A percentile compares a stretch with the other conserved stretches of the same genome.
Evolutionary conservation across 768 basidiomycete genomes (phyloP).

Genomic region (Baorangia bicolor): DNA sequence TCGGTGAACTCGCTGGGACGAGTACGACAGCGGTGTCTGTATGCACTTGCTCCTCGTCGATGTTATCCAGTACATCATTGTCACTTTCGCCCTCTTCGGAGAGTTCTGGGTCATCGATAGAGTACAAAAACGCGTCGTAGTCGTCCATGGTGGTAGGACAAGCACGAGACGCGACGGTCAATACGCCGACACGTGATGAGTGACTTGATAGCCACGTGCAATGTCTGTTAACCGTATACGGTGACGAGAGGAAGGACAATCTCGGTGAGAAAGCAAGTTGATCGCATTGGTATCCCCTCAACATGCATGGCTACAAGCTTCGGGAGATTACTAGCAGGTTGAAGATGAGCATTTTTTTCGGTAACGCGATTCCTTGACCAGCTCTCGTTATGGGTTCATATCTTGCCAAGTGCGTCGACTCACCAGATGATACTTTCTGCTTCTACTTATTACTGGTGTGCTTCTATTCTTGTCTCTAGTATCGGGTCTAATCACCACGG

Average conservation of each 20-base stretch:
- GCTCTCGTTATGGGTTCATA: background rate
- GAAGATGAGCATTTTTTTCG: too few relatives aligned
- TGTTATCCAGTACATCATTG: slow-evolving; percentile 24
- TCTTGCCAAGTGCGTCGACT: background rate
- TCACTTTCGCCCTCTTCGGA: slow-evolving; percentile 14
- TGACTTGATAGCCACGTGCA: too few relatives aligned
- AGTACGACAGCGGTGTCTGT: slow-evolving; percentile 12
- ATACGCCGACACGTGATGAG: slow-evolving; percentile 2
- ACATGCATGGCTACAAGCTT: background rate
- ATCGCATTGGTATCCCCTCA: too few relatives aligned
- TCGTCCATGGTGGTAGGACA: slow-evolving; percentile 16
- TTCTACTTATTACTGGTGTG: too few relatives aligned
- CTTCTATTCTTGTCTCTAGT: too few relatives aligned
- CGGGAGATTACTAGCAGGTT: background rate
- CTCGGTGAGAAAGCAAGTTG: too few relatives aligned
- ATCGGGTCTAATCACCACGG: background rate
- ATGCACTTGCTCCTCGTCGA: slow-evolving; percentile 18
- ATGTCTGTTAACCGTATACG: too few relatives aligned
- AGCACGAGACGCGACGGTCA: slow-evolving; percentile 1
- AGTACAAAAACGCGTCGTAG: slow-evolving; percentile 24
- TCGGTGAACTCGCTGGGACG: slow-evolving; percentile 17
- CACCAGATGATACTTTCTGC: background rate
- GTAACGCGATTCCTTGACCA: background rate
- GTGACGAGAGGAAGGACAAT: too few relatives aligned
- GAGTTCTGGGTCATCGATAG: slow-evolving; percentile 19